phyloP scores from a whole-genome alignment of 2,329 filamentous ascomycete genomes.

The Escovopsis weberi region DNA sequence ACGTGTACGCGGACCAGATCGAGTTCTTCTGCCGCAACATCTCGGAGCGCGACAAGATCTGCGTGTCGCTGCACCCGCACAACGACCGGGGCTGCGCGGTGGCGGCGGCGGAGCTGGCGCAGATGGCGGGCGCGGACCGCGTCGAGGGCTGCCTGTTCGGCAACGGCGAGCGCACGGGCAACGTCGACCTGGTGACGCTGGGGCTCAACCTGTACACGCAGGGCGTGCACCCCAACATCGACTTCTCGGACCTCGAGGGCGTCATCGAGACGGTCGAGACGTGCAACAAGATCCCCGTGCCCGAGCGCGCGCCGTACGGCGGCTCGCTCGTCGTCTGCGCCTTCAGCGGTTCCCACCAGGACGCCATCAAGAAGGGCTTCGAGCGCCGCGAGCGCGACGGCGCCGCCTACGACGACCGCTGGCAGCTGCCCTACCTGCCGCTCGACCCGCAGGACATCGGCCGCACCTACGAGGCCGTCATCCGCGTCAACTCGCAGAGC shows the following conservation, averaged over 20 bases:
- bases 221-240: conserved; percentile 68
- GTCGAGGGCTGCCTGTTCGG: conserved; percentile 86
- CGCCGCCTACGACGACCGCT: conserved; percentile 43
- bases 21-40: conserved; percentile 90
- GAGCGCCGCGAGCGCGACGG: conserved; percentile 49
- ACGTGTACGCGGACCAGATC: conserved; percentile 90
- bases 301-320: conserved; percentile 79
- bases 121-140: conserved; percentile 91
- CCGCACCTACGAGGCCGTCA: conserved; percentile 93
- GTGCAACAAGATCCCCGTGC: conserved; percentile 89
- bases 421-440: conserved; percentile 84
- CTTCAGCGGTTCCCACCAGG: conserved; percentile 85
- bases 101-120: conserved; percentile 78
- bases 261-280: conserved; percentile 84
- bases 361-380: conserved; percentile 91
- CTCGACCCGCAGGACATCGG: conserved; percentile 89
- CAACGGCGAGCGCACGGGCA: conserved; percentile 90
- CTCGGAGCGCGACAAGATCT: conserved; percentile 70
- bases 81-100: conserved; percentile 87
- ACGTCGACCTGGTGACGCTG: conserved; percentile 86
- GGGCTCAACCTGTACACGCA: conserved; percentile 92
- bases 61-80: conserved; percentile 82
- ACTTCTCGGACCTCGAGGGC: conserved; percentile 77
- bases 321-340: conserved; percentile 85
- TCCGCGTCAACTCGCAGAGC: conserved; percentile 91